phyloP scores from a whole-genome alignment of 441 rosid genomes.

The Theobroma grandiflorum region DNA sequence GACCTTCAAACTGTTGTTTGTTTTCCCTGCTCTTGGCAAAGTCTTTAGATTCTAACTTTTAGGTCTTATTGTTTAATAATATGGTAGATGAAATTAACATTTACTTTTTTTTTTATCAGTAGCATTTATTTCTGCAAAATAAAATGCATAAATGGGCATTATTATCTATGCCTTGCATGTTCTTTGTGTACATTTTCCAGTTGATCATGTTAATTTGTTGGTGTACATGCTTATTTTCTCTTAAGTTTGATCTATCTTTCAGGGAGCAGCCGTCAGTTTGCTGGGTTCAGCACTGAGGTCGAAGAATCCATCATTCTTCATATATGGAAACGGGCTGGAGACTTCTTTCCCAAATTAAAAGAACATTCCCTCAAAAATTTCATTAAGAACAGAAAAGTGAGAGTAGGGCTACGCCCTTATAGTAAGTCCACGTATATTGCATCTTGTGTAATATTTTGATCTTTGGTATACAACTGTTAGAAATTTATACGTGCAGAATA shows the following conservation, averaged over 20 bases:
- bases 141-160: background rate
- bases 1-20: background rate
- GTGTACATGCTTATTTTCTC: background rate
- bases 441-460: constrained; percentile 18
- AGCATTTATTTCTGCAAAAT: background rate
- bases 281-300: constrained; percentile 70
- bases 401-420: constrained; percentile 93
- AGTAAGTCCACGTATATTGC: constrained; percentile 56
- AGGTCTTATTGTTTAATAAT: background rate
- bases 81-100: background rate
- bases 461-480: background rate
- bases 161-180: background rate
- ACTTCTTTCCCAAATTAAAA: constrained; percentile 76
- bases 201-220: background rate
- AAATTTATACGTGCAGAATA: background rate
- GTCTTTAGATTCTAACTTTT: background rate
- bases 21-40: background rate
- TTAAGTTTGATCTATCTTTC: constrained; percentile 18
- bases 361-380: constrained; percentile 55
- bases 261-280: constrained; percentile 95
- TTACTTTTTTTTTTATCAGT: background rate
- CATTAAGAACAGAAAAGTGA: constrained; percentile 64
- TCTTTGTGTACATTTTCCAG: background rate
- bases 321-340: constrained; percentile 82
- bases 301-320: constrained; percentile 60